Percentiles rank a stretch among this genome's conserved stretches.
phyloP scores from a whole-genome alignment of 129 eudicot genomes.

The Flaveria sonorensis region DNA sequence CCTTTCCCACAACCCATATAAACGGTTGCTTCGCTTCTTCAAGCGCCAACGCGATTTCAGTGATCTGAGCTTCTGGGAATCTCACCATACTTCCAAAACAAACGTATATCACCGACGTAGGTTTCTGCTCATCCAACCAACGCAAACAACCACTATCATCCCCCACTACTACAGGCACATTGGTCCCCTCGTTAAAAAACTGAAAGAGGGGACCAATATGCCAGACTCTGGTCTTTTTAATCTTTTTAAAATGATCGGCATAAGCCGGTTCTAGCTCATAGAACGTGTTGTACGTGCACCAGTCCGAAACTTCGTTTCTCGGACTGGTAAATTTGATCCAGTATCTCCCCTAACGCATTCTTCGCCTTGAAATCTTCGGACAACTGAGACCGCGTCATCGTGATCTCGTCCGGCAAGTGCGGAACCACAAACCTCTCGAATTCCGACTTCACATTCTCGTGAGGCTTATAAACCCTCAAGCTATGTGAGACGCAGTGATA shows the following conservation, averaged over 20 bases:
- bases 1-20: conserved; percentile 48
- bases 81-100: conserved; percentile 50
- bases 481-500: conserved; percentile 25
- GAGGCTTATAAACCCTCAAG: conserved; percentile 36
- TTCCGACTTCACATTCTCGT: conserved; percentile 26
- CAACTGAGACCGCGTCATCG: conserved; percentile 43
- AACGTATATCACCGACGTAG: conserved; percentile 39
- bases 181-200: not conserved
- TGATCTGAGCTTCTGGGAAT: conserved; percentile 40
- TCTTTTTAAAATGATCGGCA: conserved; percentile 33
- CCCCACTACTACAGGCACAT: no score
- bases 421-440: conserved; percentile 40
- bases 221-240: conserved; percentile 32
- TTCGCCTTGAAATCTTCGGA: conserved; percentile 4
- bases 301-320: conserved; percentile 43
- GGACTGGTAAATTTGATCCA: conserved; percentile 20
- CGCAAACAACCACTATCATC: conserved; percentile 19
- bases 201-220: conserved; percentile 44
- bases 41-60: conserved; percentile 46
- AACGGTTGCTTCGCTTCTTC: conserved; percentile 36
- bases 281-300: conserved; percentile 41
- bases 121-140: conserved; percentile 45
- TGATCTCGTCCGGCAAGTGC: conserved; percentile 38
- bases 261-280: conserved; percentile 53
- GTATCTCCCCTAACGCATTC: not conserved